Evolutionary conservation across 2,329 filamentous ascomycete genomes (phyloP), one percentile per base, ranked within the genome.

Genomic region (Fusarium sp.): DNA sequence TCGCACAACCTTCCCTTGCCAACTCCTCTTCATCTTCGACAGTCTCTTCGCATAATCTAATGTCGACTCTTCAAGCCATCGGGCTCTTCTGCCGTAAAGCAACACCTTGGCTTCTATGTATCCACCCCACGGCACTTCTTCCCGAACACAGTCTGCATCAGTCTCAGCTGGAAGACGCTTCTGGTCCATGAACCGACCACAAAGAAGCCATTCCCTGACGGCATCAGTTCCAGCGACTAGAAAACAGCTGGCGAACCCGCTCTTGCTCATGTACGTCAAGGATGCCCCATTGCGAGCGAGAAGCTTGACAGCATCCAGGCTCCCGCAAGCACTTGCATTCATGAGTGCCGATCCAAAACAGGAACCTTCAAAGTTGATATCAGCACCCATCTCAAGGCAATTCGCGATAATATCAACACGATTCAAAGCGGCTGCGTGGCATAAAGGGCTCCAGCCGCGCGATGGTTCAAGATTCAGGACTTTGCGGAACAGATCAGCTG

Each of bases 391-490:
- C 5, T 24, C n/a, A 1, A 72, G 15, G 5, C 65, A 74, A 1
- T 66, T 75, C 4, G 35, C 51, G 6, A 75, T 12, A 3, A 63
- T n/a, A 12, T 51, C 48, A 18, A 49, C 7, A 1, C 31, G 18
- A 13, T 51, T 26, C 3, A 22, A 39, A 3, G 51, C 45, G 1
- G 69, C 65, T 22, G 69, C 69, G 3, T 26, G 51, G 7, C 64
- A 74, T 3, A 74, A 7, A 12, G 64, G 69, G 4, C 71, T 74
- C 71, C 72, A 72, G 3, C 68, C 71, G 1, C 51, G 44, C 3
- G 28, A 33, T 15, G 67, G 68, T 1, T 72, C 63, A 4, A 74
- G 55, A n/a, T 74, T 74, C 20, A 66, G 28, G 4, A 64, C 18
- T 18, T 3, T 35, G 6, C 5, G 6, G 31, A 72, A 69, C 5